Evolutionary conservation across 495 filamentous ascomycete genomes (phyloP).

Genomic region (Astrothelium subdiscretum): DNA sequence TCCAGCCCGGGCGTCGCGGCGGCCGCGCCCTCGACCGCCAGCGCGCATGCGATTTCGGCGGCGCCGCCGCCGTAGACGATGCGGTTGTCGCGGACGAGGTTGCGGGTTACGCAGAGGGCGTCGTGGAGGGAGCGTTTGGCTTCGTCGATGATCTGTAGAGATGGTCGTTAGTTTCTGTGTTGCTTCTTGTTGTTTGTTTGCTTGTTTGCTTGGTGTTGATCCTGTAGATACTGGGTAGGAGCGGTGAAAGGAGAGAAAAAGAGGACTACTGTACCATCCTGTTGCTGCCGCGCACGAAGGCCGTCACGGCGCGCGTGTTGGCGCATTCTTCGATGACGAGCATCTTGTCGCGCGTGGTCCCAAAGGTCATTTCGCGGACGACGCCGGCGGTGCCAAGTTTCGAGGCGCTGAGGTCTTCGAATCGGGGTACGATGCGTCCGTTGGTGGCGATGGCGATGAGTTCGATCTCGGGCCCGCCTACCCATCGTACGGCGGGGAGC

Average conservation of each 20-base stretch:
- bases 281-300: constrained; percentile 95
- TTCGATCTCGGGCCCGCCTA: constrained; percentile 96
- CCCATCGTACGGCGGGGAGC: constrained; percentile 93
- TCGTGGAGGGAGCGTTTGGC: constrained; percentile 96
- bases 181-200: neutral
- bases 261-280: constrained; percentile 54
- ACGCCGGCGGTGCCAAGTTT: constrained; percentile 87
- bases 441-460: constrained; percentile 98
- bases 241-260: neutral
- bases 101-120: constrained; percentile 93
- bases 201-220: neutral
- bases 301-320: constrained; percentile 90
- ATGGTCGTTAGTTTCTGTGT: constrained; percentile 14
- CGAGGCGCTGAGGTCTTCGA: constrained; percentile 81
- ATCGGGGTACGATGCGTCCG: constrained; percentile 90
- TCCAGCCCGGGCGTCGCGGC: constrained; percentile 76
- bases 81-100: constrained; percentile 89
- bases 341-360: constrained; percentile 98
- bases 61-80: constrained; percentile 98
- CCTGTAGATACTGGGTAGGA: neutral
- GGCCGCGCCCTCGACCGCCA: constrained; percentile 91
- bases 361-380: constrained; percentile 90
- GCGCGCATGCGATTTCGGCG: constrained; percentile 92
- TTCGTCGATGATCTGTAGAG: constrained; percentile 83
- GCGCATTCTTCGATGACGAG: constrained; percentile 98